Conservation (phyloP, 352 stramenopile genomes). For the Phytophthora palmivora region DNA sequence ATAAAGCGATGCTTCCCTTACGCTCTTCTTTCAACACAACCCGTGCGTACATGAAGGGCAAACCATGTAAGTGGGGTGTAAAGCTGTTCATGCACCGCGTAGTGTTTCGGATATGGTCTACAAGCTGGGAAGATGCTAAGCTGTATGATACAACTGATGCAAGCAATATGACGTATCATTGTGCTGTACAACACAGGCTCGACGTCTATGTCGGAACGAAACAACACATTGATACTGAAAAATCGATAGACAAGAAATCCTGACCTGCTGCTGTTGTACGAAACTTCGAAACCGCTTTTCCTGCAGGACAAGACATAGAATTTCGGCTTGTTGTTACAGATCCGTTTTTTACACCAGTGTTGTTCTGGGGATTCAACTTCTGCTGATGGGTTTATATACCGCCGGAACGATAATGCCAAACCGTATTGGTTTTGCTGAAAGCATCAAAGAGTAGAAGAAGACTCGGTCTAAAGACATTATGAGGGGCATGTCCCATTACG, state of each 20-base stretch:
- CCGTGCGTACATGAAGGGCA: no score
- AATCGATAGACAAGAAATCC: conserved; percentile 6
- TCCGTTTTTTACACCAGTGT: conserved; percentile 21
- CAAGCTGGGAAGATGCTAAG: neutral
- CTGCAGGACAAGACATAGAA: neutral
- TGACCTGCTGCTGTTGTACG: conserved; percentile 7
- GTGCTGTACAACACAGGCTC: neutral
- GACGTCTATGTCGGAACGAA: conserved; percentile 5
- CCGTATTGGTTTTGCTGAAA: neutral
- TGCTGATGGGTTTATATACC: conserved; percentile 14
- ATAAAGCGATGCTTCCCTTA: conserved; percentile 3
- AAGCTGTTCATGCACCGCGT: conserved; percentile 1
- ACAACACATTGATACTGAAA: neutral
- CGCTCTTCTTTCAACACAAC: conserved; percentile 3
- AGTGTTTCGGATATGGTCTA: neutral
- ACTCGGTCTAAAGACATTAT: neutral
- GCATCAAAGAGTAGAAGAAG: conserved; percentile 9
- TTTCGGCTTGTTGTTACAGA: conserved; percentile 7
- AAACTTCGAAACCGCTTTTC: conserved; percentile 9
- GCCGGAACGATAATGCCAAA: conserved; percentile 16
- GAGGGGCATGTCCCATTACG: conserved; percentile 1
- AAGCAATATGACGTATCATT: neutral
- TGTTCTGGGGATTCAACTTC: conserved; percentile 4
- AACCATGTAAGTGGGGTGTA: neutral
- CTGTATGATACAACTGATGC: neutral